Evolutionary conservation across 1,284 basidiomycete species (phyloP).

Genomic region (Vanrija humicola): DNA sequence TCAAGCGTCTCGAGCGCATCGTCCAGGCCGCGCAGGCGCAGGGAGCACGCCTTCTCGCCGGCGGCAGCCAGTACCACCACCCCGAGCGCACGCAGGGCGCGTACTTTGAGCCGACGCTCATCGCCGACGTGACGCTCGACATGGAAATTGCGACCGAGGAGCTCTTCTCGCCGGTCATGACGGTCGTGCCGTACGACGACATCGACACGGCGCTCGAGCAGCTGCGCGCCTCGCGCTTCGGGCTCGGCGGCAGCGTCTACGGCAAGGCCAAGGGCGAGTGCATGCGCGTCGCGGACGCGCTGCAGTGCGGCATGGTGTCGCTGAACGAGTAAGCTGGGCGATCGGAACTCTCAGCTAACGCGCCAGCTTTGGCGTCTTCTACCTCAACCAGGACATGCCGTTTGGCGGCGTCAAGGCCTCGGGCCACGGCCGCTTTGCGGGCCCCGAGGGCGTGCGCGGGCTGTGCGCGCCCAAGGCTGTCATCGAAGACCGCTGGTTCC

Average conservation of each 20-base stretch:
- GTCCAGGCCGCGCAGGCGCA: slow-evolving; percentile 60
- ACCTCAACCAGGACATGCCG: slow-evolving; percentile 83
- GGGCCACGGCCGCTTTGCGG: slow-evolving; percentile 87
- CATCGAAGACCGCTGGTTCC: slow-evolving; percentile 78
- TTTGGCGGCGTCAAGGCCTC: slow-evolving; percentile 88
- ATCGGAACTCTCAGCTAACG: not conserved
- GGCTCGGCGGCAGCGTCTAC: slow-evolving; percentile 94
- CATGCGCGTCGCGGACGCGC: slow-evolving; percentile 65
- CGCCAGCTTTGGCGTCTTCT: slow-evolving; percentile 74
- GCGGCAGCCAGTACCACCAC: slow-evolving; percentile 63
- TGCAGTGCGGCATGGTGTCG: slow-evolving; percentile 95
- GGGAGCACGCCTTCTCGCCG: slow-evolving; percentile 68
- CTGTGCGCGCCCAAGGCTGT: slow-evolving; percentile 85
- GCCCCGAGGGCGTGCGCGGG: slow-evolving; percentile 82
- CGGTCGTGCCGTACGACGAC: slow-evolving; percentile 74
- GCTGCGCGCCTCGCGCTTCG: slow-evolving; percentile 81
- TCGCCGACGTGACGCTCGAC: slow-evolving; percentile 70
- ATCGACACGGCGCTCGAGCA: slow-evolving; percentile 77
- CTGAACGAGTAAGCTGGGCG: slow-evolving; percentile 79
- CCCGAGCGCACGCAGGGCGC: slow-evolving; percentile 63
- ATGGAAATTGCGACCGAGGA: slow-evolving; percentile 77
- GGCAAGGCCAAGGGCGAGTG: slow-evolving; percentile 74
- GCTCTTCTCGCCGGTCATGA: slow-evolving; percentile 85
- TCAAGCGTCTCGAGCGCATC: slow-evolving; percentile 68
- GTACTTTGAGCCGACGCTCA: slow-evolving; percentile 83